Percentiles rank a stretch among this genome's conserved stretches.
These are phyloP conservation scores for Pythium pyrilobum DNA, from an alignment of 352 stramenopile species.

Conservation along the genomic window DNA sequence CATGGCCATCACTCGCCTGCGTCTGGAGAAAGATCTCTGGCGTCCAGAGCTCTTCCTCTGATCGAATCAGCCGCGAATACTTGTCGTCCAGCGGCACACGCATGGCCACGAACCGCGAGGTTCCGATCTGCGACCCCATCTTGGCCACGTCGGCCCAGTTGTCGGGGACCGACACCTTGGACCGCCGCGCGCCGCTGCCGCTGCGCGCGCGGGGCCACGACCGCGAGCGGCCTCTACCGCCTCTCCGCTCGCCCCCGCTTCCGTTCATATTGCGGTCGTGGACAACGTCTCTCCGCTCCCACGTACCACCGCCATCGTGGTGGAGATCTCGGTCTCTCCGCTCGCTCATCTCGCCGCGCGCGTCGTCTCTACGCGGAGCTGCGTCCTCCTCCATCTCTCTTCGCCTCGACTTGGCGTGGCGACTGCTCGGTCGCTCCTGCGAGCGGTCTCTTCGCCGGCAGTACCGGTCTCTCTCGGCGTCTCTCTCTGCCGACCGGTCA, in stretches of 20 bases:
- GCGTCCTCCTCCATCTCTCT: too few species aligned
- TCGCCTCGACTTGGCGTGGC: too few species aligned
- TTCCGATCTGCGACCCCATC: constrained; percentile 52
- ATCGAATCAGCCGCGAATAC: constrained; percentile 37
- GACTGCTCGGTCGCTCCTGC: too few species aligned
- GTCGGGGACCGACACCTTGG: constrained; percentile 45
- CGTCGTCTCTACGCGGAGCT: too few species aligned
- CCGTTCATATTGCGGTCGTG: neutral
- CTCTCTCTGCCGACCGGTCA: too few species aligned
- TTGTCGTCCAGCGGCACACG: constrained; percentile 70
- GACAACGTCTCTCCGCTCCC: neutral
- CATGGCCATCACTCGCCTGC: constrained; percentile 27
- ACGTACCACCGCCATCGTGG: too few species aligned
- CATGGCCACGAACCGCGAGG: constrained; percentile 57
- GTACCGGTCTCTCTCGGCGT: neutral
- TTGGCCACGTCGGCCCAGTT: constrained; percentile 80
- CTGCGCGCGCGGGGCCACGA: neutral
- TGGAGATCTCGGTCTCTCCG: too few species aligned
- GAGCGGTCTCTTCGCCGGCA: neutral
- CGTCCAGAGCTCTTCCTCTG: constrained; percentile 45
- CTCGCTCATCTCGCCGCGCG: too few species aligned
- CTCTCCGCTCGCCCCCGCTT: neutral
- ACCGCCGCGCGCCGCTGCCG: neutral
- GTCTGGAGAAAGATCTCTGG: constrained; percentile 45
- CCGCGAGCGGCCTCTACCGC: neutral